Base-by-base conservation (phyloP, 345 rosid species). In the Psidium friedrichsthalianum region DNA sequence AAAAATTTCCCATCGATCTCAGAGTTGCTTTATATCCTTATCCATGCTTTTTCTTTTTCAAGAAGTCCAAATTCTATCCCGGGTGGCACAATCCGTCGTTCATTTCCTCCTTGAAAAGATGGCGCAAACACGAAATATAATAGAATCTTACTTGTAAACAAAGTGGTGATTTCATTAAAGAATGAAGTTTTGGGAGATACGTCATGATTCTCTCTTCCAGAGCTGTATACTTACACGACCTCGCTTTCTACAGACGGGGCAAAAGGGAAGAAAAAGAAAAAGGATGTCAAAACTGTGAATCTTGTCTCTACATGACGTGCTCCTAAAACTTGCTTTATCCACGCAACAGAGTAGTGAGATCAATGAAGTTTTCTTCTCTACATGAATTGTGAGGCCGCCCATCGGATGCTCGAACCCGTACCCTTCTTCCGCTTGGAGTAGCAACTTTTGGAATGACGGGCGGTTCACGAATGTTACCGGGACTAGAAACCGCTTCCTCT, bases 401-500 rank as follows among this genome's bases (percentile, higher is more conserved):
- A 55, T 82, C 9, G 87, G 88, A 76, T 82, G 88, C 61, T 76
- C 42, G 40, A 86, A 86, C 20, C 90, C 87, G 40, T 76, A 78
- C 56, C 85, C 88, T 84, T 83, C 86, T 54, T 86, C 87, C 9
- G 85, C 85, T 44, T 20, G 21, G 15, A 10, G 53, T 15, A 82
- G 59, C 85, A 82, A 83, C 55, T 58, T 80, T 54, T 52, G 84
- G 85, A 86, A 86, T 4, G 81, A 15, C 27, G 32, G 78, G 58
- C 49, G 76, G 69, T 49, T 76, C 55, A 86, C 74, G 85, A 53
- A 44, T 27, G 74, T 12, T 16, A 86, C 21, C 10, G 76, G 85
- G 32, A 56, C 91, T 56, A 89, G 88, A 84, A 88, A 92, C 42
- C 91, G 84, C 89, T 88, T 92, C 90, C 88, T 92, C 47, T 89